Evolutionary conservation across 1,284 basidiomycete species (phyloP).

Genomic region (Trametes versicolor): DNA sequence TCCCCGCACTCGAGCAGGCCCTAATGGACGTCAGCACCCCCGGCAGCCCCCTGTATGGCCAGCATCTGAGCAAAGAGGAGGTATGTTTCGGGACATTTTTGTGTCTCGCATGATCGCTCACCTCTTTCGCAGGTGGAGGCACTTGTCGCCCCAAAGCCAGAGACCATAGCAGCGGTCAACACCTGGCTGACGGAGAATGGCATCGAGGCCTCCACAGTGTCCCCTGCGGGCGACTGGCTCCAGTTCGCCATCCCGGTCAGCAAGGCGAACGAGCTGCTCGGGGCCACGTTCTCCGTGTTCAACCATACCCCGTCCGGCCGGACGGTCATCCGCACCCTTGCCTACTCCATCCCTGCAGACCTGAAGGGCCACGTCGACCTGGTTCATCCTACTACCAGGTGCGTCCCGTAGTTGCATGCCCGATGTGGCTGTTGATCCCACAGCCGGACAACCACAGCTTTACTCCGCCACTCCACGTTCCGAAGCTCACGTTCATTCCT

Average conservation of each 20-base stretch:
- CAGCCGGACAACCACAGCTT: too few relatives aligned
- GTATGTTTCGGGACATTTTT: too few relatives aligned
- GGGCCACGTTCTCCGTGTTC: conserved; percentile 47
- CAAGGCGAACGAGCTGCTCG: conserved; percentile 48
- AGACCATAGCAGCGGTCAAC: neutral
- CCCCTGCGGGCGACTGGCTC: conserved; percentile 39
- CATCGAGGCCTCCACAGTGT: conserved; percentile 21
- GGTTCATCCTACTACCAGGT: neutral
- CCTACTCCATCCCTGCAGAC: conserved; percentile 47
- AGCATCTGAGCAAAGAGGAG: conserved; percentile 19
- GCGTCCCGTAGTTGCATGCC: too few relatives aligned
- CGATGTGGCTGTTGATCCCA: too few relatives aligned
- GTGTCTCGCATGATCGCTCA: conserved; percentile 38
- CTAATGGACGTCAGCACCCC: conserved; percentile 28
- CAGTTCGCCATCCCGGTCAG: conserved; percentile 31
- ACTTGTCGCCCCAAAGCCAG: neutral
- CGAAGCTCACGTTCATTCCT: neutral
- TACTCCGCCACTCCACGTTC: too few relatives aligned
- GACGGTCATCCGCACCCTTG: conserved; percentile 45
- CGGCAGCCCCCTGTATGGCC: conserved; percentile 15
- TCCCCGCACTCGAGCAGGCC: conserved; percentile 24
- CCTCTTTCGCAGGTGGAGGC: neutral
- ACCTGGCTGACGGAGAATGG: neutral
- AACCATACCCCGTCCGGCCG: conserved; percentile 44
- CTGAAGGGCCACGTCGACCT: neutral